A percentile compares a stretch with the other conserved stretches of the same genome.
Conservation (phyloP, 768 basidiomycete genomes). For the Crepidotus variabilis region DNA sequence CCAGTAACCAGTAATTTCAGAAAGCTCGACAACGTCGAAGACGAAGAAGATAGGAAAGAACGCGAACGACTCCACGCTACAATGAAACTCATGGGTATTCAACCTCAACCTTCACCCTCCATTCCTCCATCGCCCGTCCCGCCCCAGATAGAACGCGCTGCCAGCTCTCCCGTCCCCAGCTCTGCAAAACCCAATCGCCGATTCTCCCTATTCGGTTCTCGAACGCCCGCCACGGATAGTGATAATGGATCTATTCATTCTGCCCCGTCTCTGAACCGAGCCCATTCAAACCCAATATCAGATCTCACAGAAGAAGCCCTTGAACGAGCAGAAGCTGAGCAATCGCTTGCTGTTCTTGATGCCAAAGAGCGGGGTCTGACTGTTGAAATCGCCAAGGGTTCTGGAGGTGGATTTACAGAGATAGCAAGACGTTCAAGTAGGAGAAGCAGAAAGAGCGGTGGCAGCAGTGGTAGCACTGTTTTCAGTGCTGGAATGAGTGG, state of each 20-base stretch:
- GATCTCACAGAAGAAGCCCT: constrained; percentile 72
- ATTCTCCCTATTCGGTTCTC: constrained; percentile 73
- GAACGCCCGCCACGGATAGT: constrained; percentile 32
- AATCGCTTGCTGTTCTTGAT: constrained; percentile 73
- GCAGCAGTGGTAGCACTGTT: constrained; percentile 75
- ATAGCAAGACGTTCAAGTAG: constrained; percentile 54
- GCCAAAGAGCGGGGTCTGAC: constrained; percentile 71
- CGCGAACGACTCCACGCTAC: constrained; percentile 85
- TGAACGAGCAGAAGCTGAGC: constrained; percentile 76
- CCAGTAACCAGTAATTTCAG: constrained; percentile 54
- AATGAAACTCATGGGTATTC: constrained; percentile 93
- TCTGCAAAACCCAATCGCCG: constrained; percentile 38
- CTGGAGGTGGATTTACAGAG: constrained; percentile 75
- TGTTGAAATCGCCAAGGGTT: constrained; percentile 74
- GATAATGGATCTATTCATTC: constrained; percentile 50
- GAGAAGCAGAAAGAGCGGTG: constrained; percentile 54
- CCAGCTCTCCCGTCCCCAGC: constrained; percentile 16
- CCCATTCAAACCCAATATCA: constrained; percentile 22
- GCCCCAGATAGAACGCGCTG: constrained; percentile 24
- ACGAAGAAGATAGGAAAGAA: constrained; percentile 88
- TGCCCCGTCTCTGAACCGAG: constrained; percentile 30
- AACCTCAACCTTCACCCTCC: constrained; percentile 47
- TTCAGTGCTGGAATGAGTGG: constrained; percentile 85
- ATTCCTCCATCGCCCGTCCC: constrained; percentile 27
- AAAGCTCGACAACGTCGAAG: constrained; percentile 84